Base-by-base conservation (phyloP, 345 rosid species). In the Lepidium aucheri region DNA sequence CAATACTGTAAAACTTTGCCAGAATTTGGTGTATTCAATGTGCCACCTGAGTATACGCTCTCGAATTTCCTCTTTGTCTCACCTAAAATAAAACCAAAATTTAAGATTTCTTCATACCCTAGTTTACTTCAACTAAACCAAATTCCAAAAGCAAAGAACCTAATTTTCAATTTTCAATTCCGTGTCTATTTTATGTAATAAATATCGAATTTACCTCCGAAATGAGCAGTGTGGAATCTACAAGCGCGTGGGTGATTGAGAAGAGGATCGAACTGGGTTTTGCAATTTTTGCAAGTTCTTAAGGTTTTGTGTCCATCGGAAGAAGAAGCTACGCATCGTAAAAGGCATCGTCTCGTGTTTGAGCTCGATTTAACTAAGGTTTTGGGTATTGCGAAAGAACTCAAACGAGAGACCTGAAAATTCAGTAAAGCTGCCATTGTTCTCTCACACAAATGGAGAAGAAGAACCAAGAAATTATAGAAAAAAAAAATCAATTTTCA, bases 31-130 rank as follows among this genome's bases (percentile, higher is more conserved):
- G 96, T 86, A 62, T 83, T 69, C 97, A 93, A 79, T 20, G 97
- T 90, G 42, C 97, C 97, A 39, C 96, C 91, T 1, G 77, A 2
- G 70, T 88, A 81, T 3, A 88, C 98, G 43, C 97, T 86, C 81
- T 90, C 97, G 35, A 93, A 90, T 68, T 93, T 93, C 80, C 97
- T 89, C 86, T 77, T 87, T 18, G 95, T 92, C 78, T 92, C 98
- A n/a, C 95, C 96, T 92, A 60, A 47, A 32, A 64, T 16, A 17
- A 9, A 10, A 3, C 8, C 3, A 20, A 36, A 50, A 15, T 5
- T 22, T 0, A 9, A 9, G 6, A 15, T 24, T 61, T 35, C 18
- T 51, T 42, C 46, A 57, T 34, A 22, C 55, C 72, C 54, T 35
- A 18, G 32, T 39, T 6, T 6, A 12, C 60, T 34, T 11, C 8